Base-by-base conservation (phyloP, 2,329 filamentous ascomycete genomes). In the Colletotrichum costaricense region DNA sequence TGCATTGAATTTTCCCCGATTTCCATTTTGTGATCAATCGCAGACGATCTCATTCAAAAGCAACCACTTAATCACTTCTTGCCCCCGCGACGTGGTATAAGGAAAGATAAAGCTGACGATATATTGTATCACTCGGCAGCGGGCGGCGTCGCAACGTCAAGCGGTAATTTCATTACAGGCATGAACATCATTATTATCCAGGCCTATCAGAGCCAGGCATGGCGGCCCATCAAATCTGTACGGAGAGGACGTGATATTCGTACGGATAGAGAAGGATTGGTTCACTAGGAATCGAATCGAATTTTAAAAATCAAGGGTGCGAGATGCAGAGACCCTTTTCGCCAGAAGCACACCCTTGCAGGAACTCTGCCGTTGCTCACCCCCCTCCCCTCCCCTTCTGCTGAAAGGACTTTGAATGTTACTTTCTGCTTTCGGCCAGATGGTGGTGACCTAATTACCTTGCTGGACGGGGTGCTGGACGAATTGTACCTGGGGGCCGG, bases 361-460 rank as follows among this genome's bases (percentile, higher is more conserved):
- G n/a, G 19, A 49, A 49, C 16, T 49, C 42, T 49, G 42, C 57
- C 26, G 55, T 33, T 59, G 12, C 28, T 19, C n/a, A 30, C 16
- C 8, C 26, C 4, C 8, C 22, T 8, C 26, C 6, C 19, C 19
- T 30, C 42, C 52, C 49, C n/a, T 12, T 38, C 14, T 42, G 16
- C 38, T 42, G 14, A 26, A 56, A 56, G 12, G 46, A 19, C 28
- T 30, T 55, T 9, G 22, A 67, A 42, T 67, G 46, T 35, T 63
- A 67, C 68, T 60, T 67, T 55, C 68, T 71, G 63, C 63, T 67
- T 67, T 60, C 33, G 42, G 68, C 24, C 30, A 42, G 38, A 12
- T 30, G 38, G 19, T 11, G 62, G 19, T 14, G 62, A 35, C 16
- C 33, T 9, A n/a, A n/a, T n/a, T n/a, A 14, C 57, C 14, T 46